A percentile compares a stretch with the other conserved stretches of the same genome.
phyloP scores from a whole-genome alignment of 768 basidiomycete species.

The Phaeotremella fagi region DNA sequence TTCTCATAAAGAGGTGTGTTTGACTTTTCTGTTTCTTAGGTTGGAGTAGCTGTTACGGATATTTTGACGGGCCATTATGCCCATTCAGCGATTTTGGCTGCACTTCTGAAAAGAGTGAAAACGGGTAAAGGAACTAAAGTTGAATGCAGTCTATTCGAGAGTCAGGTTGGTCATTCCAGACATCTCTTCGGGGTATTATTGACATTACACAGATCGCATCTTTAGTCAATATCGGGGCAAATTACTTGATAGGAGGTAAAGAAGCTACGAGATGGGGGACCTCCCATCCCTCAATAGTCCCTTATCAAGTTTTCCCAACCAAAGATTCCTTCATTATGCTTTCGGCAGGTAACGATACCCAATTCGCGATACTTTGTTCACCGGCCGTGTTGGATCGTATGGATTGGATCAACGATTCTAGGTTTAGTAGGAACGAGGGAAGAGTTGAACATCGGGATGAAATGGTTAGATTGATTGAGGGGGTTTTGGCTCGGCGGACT shows the following conservation, averaged over 20 bases:
- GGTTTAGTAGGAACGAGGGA: constrained; percentile 67
- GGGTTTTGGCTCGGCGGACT: constrained; percentile 56
- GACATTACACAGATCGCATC: constrained; percentile 65
- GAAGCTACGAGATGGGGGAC: constrained; percentile 87
- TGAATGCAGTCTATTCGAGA: constrained; percentile 87
- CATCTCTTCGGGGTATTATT: not conserved
- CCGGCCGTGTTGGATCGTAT: constrained; percentile 60
- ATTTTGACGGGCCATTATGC: constrained; percentile 75
- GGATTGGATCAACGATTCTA: constrained; percentile 58
- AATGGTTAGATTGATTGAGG: constrained; percentile 65
- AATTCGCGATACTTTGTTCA: constrained; percentile 65
- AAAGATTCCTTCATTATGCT: constrained; percentile 87
- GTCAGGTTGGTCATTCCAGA: constrained; percentile 73
- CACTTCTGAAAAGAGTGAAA: constrained; percentile 69
- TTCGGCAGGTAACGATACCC: constrained; percentile 80
- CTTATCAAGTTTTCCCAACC: constrained; percentile 87
- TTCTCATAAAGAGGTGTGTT: too few relatives aligned
- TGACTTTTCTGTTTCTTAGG: constrained; percentile 41
- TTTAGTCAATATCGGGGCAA: constrained; percentile 85
- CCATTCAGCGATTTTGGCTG: constrained; percentile 89
- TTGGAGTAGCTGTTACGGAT: constrained; percentile 92
- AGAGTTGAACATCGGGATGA: constrained; percentile 72
- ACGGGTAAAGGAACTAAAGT: constrained; percentile 87
- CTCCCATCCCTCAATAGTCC: constrained; percentile 86
- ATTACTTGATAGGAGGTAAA: constrained; percentile 79